These are phyloP conservation scores for Stephanocyclus meneghinianus DNA, from an alignment of 352 stramenopile genomes.

Conservation along the genomic window DNA sequence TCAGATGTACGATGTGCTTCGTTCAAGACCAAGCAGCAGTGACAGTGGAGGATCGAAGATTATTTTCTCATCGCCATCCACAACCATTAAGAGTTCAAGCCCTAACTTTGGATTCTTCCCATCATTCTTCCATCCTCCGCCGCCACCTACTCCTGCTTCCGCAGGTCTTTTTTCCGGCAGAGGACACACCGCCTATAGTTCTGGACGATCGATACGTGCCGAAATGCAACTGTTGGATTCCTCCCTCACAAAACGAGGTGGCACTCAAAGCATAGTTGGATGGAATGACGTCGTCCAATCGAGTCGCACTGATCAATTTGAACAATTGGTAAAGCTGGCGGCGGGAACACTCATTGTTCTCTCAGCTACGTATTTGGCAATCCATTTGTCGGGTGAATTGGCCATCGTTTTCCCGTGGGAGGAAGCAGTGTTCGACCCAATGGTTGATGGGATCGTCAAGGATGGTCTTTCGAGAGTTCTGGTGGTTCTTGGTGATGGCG, in stretches of 20 bases:
- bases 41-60: background rate
- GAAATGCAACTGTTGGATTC: slow-evolving; percentile 8
- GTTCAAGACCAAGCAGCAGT: background rate
- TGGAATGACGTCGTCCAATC: background rate
- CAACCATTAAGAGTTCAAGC: background rate
- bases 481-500: slow-evolving; percentile 3
- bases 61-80: background rate
- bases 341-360: slow-evolving; percentile 7
- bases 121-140: background rate
- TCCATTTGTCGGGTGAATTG: background rate
- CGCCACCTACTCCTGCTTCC: background rate
- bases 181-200: slow-evolving; percentile 9
- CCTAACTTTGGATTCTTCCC: background rate
- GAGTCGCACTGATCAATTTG: slow-evolving; percentile 1
- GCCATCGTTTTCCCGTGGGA: slow-evolving; percentile 6
- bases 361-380: background rate
- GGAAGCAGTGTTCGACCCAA: background rate
- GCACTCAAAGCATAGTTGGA: background rate
- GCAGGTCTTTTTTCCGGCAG: slow-evolving; percentile 15
- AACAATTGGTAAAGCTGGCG: background rate
- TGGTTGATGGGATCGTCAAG: background rate
- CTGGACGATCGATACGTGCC: background rate
- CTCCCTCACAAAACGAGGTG: background rate
- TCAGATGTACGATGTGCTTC: background rate
- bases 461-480: slow-evolving; percentile 6